Evolutionary conservation across 2,329 filamentous ascomycete species (phyloP).

Genomic region (Leptographium lundbergii): DNA sequence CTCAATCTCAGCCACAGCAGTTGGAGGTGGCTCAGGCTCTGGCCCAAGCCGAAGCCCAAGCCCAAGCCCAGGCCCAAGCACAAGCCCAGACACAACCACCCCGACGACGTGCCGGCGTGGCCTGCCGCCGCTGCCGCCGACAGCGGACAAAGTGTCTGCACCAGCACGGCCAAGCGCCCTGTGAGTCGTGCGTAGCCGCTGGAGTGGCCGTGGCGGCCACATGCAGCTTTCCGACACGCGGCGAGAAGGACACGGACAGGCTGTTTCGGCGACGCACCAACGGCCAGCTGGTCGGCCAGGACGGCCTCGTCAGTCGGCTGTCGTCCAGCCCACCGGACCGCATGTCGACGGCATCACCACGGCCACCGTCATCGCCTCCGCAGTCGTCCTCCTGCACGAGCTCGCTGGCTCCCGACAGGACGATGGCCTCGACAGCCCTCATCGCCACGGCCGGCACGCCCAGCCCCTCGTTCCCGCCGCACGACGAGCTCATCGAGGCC

Average conservation of each 20-base stretch:
- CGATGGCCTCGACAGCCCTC: slow-evolving; percentile 8
- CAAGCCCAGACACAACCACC: neutral
- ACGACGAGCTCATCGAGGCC: slow-evolving; percentile 37
- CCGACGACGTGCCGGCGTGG: slow-evolving; percentile 4
- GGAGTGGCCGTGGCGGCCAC: slow-evolving; percentile 31
- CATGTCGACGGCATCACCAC: neutral
- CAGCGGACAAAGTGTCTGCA: slow-evolving; percentile 12
- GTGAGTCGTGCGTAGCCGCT: slow-evolving; percentile 36
- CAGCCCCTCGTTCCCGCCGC: slow-evolving; percentile 25
- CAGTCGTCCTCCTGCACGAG: neutral
- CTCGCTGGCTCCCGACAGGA: neutral
- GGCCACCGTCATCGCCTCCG: neutral
- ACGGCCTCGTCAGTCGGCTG: neutral
- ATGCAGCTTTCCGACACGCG: slow-evolving; percentile 39
- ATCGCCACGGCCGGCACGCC: neutral
- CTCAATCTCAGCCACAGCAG: neutral
- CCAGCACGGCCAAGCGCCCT: slow-evolving; percentile 15
- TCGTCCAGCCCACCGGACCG: neutral
- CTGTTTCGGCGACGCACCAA: slow-evolving; percentile 42
- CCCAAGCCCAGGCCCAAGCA: neutral
- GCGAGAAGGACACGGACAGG: slow-evolving; percentile 40
- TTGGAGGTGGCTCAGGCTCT: neutral
- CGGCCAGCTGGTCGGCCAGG: slow-evolving; percentile 21
- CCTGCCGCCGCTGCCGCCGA: slow-evolving; percentile 10
- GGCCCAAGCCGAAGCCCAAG: neutral